Percentiles rank a stretch among this genome's conserved stretches.
Evolutionary conservation across 768 basidiomycete species (phyloP).

Genomic region (Pholiota conissans): DNA sequence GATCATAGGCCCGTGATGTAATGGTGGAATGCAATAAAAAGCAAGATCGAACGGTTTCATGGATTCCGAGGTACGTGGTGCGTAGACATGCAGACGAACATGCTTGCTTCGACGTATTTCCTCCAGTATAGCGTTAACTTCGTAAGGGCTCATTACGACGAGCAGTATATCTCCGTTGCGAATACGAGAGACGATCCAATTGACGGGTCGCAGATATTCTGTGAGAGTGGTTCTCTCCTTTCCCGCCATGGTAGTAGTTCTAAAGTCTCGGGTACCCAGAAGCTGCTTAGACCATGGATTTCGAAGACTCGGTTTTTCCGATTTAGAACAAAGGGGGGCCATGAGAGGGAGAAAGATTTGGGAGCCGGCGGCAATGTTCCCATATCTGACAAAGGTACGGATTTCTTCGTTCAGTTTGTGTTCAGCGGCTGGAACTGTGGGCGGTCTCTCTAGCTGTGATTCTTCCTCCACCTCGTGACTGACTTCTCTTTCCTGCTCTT

Average conservation of each 20-base stretch:
- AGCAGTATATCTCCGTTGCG: constrained; percentile 13
- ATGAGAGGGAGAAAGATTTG: constrained; percentile 20
- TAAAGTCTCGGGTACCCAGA: constrained; percentile 36
- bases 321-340: constrained; percentile 16
- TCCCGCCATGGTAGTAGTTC: constrained; percentile 23
- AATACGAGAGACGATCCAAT: constrained; percentile 40
- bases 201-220: constrained; percentile 37
- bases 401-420: constrained; percentile 29
- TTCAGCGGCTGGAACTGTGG: constrained; percentile 23
- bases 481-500: constrained; percentile 54
- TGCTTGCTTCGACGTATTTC: constrained; percentile 29
- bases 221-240: constrained; percentile 12
- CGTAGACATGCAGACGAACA: constrained; percentile 42
- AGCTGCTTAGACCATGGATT: constrained; percentile 25
- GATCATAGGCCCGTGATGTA: constrained; percentile 6
- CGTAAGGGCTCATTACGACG: constrained; percentile 40
- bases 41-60: constrained; percentile 37
- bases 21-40: constrained; percentile 29
- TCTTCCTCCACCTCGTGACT: constrained; percentile 43
- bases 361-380: constrained; percentile 20
- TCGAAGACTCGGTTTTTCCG: constrained; percentile 15
- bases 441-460: constrained; percentile 36
- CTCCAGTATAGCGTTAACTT: constrained; percentile 37
- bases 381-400: constrained; percentile 26
- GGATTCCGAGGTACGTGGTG: constrained; percentile 32